These are phyloP conservation scores for Cytospora schulzeri DNA, from an alignment of 2,329 filamentous ascomycete genomes.

Conservation along the genomic window DNA sequence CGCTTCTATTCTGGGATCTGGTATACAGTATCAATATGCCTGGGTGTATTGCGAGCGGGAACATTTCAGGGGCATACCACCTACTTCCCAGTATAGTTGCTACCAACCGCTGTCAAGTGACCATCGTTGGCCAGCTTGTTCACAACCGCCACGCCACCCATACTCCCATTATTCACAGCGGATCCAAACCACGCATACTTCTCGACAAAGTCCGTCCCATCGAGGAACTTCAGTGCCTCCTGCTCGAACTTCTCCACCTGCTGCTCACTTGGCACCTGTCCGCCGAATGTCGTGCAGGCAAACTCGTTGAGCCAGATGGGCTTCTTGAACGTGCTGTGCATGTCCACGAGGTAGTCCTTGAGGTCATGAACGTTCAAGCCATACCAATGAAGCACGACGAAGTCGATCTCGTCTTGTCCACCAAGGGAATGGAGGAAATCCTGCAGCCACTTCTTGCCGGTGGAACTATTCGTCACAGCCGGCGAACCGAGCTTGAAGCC, in stretches of 20 bases:
- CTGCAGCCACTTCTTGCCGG: constrained; percentile 20
- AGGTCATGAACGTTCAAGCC: constrained; percentile 17
- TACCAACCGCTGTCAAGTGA: constrained; percentile 16
- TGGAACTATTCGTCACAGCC: constrained; percentile 16
- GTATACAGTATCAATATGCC: neutral
- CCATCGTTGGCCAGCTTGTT: constrained; percentile 16
- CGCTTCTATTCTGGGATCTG: constrained; percentile 1
- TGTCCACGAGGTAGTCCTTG: constrained; percentile 13
- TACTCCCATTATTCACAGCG: constrained; percentile 6
- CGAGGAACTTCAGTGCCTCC: constrained; percentile 17
- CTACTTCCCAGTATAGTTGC: constrained; percentile 21
- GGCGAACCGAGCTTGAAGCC: constrained; percentile 21
- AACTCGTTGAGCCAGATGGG: constrained; percentile 22
- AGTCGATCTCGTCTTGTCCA: constrained; percentile 16
- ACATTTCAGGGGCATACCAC: neutral
- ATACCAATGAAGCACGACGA: constrained; percentile 22
- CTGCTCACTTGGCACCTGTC: constrained; percentile 5
- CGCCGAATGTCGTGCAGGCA: constrained; percentile 21
- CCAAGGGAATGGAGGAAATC: constrained; percentile 12
- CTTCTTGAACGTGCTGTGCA: constrained; percentile 20
- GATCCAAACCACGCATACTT: constrained; percentile 21
- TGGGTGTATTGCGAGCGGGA: neutral
- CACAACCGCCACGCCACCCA: constrained; percentile 20
- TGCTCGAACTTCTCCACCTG: constrained; percentile 17
- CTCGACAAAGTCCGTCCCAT: constrained; percentile 18